Evolutionary conservation across 108 stramenopile genomes (phyloP).

Genomic region (Discostella pseudostelligera): DNA sequence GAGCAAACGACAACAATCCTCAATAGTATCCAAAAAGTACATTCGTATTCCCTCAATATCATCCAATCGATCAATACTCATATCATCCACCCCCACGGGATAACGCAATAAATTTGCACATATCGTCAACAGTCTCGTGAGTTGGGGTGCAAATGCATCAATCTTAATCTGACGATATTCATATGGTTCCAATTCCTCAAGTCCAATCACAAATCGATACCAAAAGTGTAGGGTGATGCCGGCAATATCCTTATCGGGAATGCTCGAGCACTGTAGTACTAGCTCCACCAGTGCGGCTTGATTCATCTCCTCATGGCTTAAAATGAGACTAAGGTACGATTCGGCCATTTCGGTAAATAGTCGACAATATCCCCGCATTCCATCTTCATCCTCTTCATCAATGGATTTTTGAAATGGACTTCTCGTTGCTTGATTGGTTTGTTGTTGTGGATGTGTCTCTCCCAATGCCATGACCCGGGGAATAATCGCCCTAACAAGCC

Average conservation of each 20-base stretch:
- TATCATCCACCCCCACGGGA: slow-evolving; percentile 64
- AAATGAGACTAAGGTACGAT: slow-evolving; percentile 86
- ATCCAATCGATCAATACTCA: slow-evolving; percentile 68
- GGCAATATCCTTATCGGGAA: slow-evolving; percentile 78
- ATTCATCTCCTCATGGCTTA: slow-evolving; percentile 51
- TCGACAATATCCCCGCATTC: slow-evolving; percentile 81
- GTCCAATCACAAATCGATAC: slow-evolving; percentile 84
- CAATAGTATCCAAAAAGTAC: slow-evolving; percentile 81
- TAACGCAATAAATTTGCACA: slow-evolving; percentile 62
- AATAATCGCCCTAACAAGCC: slow-evolving; percentile 69
- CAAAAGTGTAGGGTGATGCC: slow-evolving; percentile 89
- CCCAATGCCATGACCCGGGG: slow-evolving; percentile 67
- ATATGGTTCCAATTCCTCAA: slow-evolving; percentile 77
- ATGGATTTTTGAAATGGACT: slow-evolving; percentile 39
- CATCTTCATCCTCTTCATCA: slow-evolving; percentile 79
- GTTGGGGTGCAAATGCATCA: slow-evolving; percentile 65
- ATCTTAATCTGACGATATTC: slow-evolving; percentile 79
- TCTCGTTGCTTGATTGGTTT: neutral
- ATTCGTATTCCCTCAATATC: slow-evolving; percentile 73
- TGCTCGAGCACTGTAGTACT: slow-evolving; percentile 69
- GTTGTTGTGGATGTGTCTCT: neutral
- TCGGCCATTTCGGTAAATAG: slow-evolving; percentile 96
- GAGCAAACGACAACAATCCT: slow-evolving; percentile 86
- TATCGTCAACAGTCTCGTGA: slow-evolving; percentile 63
- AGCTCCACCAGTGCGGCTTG: slow-evolving; percentile 71